These are phyloP conservation scores for Chrysanthemum lavandulifolium DNA, from an alignment of 129 eudicot genomes.

Conservation along the genomic window DNA sequence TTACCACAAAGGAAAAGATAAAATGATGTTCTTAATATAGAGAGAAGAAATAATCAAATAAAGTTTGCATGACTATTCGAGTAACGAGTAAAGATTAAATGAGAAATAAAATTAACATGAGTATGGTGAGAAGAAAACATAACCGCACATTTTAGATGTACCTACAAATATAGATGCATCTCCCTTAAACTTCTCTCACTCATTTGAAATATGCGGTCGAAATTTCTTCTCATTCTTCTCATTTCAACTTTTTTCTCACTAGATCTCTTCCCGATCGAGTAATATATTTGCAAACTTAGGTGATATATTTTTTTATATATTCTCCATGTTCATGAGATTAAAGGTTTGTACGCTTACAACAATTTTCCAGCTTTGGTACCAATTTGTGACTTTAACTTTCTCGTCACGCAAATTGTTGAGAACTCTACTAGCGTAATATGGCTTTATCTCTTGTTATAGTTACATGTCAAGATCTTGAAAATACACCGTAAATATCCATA, in stretches of 20 bases:
- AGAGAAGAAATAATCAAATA: slow-evolving; percentile 5
- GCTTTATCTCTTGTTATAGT: slow-evolving; percentile 7
- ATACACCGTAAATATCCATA: no score
- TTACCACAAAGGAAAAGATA: slow-evolving; percentile 11
- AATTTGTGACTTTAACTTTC: slow-evolving; percentile 89
- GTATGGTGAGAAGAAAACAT: no score
- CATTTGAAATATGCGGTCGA: no score
- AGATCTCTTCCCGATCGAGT: no score
- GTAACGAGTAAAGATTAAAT: no score
- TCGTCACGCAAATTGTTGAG: slow-evolving; percentile 94
- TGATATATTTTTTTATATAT: slow-evolving; percentile 2
- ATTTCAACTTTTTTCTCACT: no score
- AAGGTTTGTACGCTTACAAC: slow-evolving; percentile 70
- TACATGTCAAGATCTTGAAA: no score
- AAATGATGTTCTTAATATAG: not conserved
- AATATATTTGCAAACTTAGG: not conserved
- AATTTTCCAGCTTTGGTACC: slow-evolving; percentile 86
- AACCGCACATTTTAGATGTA: no score
- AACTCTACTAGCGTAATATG: slow-evolving; percentile 19
- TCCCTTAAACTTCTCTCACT: no score
- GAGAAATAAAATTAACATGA: no score
- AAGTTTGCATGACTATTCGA: not conserved
- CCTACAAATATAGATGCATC: no score
- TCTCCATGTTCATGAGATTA: slow-evolving; percentile 27
- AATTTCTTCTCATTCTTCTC: no score